Evolutionary conservation across 2,329 filamentous ascomycete genomes (phyloP).

Genomic region (Dendrostoma leiphaemia): DNA sequence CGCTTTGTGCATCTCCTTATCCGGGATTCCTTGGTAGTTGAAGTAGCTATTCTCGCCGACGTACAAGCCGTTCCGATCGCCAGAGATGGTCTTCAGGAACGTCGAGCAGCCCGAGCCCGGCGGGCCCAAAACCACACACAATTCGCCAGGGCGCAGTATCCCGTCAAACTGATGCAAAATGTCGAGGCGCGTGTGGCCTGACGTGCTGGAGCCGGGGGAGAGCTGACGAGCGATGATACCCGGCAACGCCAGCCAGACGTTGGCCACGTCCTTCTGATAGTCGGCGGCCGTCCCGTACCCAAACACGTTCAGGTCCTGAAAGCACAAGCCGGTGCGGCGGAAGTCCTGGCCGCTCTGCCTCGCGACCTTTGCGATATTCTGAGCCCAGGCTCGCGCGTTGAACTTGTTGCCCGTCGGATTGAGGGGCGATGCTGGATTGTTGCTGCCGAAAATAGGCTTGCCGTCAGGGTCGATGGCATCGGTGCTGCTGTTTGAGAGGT

Average conservation of each 20-base stretch:
- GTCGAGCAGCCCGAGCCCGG: slow-evolving; percentile 66
- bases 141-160: slow-evolving; percentile 61
- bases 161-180: slow-evolving; percentile 66
- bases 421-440: slow-evolving; percentile 40
- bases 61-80: slow-evolving; percentile 57
- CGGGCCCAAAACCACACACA: slow-evolving; percentile 66
- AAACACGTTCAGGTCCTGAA: slow-evolving; percentile 63
- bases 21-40: slow-evolving; percentile 61
- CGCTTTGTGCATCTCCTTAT: slow-evolving; percentile 52
- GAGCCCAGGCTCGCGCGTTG: slow-evolving; percentile 56
- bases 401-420: slow-evolving; percentile 50
- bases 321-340: slow-evolving; percentile 58
- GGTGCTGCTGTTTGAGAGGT: too few species aligned
- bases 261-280: slow-evolving; percentile 65
- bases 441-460: too few species aligned
- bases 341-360: slow-evolving; percentile 51
- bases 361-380: slow-evolving; percentile 50
- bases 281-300: slow-evolving; percentile 67
- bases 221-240: slow-evolving; percentile 55
- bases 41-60: slow-evolving; percentile 49
- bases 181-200: slow-evolving; percentile 48
- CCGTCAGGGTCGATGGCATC: too few species aligned
- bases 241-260: slow-evolving; percentile 54
- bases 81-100: slow-evolving; percentile 59
- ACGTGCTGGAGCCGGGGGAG: slow-evolving; percentile 57